These are phyloP conservation scores for Massospora cicadina DNA, from an alignment of 371 early-diverging fungal genomes.

Conservation along the genomic window DNA sequence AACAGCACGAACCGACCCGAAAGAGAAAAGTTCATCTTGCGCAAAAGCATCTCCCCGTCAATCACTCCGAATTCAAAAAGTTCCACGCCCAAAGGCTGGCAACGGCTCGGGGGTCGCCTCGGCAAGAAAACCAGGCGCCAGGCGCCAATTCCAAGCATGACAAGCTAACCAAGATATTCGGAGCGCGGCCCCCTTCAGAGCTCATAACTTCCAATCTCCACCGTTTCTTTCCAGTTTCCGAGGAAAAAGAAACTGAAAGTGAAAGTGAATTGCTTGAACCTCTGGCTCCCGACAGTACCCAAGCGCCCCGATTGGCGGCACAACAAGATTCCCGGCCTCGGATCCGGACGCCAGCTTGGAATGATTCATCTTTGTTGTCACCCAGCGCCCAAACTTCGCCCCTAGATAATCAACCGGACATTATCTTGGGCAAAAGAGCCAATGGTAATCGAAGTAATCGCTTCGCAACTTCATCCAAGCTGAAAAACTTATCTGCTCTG, in stretches of 20 bases:
- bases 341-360: background rate
- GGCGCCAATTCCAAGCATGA: slow-evolving; percentile 13
- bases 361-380: background rate
- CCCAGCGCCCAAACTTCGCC: background rate
- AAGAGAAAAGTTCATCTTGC: slow-evolving; percentile 51
- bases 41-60: slow-evolving; percentile 51
- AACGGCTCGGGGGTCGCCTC: slow-evolving; percentile 12
- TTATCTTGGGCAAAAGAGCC: background rate
- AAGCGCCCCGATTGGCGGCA: too few relatives aligned
- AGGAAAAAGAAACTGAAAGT: slow-evolving; percentile 18
- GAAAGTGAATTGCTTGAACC: background rate
- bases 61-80: slow-evolving; percentile 32
- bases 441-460: background rate
- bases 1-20: slow-evolving; percentile 40
- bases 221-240: slow-evolving; percentile 44
- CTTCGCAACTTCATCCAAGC: background rate
- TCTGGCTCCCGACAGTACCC: too few relatives aligned
- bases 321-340: background rate
- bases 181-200: slow-evolving; percentile 85
- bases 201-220: slow-evolving; percentile 62
- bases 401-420: background rate
- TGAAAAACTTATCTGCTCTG: background rate
- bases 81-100: slow-evolving; percentile 14
- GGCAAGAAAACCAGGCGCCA: background rate
- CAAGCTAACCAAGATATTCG: slow-evolving; percentile 40